Conservation (phyloP, 495 filamentous ascomycete species). For the Parathielavia hyrcaniae region DNA sequence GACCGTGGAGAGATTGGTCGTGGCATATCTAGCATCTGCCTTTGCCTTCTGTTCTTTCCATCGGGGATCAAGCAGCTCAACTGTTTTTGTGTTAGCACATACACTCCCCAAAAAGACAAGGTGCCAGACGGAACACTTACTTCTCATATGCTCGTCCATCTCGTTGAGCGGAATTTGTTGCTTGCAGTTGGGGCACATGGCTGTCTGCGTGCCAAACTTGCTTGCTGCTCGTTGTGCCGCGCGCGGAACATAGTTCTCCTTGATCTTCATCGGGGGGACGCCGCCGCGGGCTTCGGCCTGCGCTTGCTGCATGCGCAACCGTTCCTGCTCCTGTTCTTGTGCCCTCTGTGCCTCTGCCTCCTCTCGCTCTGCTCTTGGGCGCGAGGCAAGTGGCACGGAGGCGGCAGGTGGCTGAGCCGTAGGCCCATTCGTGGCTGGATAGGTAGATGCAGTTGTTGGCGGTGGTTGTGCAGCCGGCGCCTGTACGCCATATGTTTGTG, state of each 20-base stretch:
- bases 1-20: constrained; percentile 77
- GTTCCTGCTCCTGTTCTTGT: constrained; percentile 61
- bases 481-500: constrained; percentile 28
- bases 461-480: constrained; percentile 27
- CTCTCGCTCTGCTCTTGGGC: constrained; percentile 38
- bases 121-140: constrained; percentile 35
- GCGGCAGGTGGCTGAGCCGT: constrained; percentile 34
- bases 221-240: constrained; percentile 65
- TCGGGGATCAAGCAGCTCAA: constrained; percentile 82
- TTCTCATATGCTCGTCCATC: constrained; percentile 89
- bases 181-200: constrained; percentile 89
- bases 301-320: constrained; percentile 65
- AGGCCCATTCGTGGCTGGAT: constrained; percentile 35
- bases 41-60: constrained; percentile 96
- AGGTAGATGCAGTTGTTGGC: constrained; percentile 27
- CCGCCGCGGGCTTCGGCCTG: constrained; percentile 67
- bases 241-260: constrained; percentile 82
- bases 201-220: constrained; percentile 57
- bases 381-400: constrained; percentile 22
- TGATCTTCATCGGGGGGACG: constrained; percentile 80
- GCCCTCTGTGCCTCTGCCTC: constrained; percentile 64
- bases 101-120: background rate
- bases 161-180: constrained; percentile 81
- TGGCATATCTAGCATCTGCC: constrained; percentile 72
- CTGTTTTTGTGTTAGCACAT: constrained; percentile 19